phyloP scores from a whole-genome alignment of 2,329 filamentous ascomycete genomes.

The Aspergillus sp. region DNA sequence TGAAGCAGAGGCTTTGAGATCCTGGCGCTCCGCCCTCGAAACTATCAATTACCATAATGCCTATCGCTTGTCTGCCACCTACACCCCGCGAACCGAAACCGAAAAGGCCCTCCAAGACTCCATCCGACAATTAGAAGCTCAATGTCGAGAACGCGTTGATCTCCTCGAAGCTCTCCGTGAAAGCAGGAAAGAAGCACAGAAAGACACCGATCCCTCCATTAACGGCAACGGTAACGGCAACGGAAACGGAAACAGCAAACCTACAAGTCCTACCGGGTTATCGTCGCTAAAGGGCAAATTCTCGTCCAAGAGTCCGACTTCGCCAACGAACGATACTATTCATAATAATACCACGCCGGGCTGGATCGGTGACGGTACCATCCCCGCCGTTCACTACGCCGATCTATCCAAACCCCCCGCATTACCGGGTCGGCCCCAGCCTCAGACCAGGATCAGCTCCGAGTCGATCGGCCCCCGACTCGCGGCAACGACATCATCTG shows the following conservation, averaged over 20 bases:
- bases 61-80: constrained; percentile 62
- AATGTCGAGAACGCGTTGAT: constrained; percentile 90
- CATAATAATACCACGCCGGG: constrained; percentile 31
- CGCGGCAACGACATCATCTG: constrained; percentile 11
- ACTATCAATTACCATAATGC: constrained; percentile 83
- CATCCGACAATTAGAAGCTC: constrained; percentile 72
- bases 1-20: constrained; percentile 80
- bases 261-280: background rate
- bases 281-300: constrained; percentile 22
- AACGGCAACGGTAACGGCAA: constrained; percentile 16
- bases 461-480: constrained; percentile 10
- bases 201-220: constrained; percentile 15
- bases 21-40: constrained; percentile 82
- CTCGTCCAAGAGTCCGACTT: constrained; percentile 8
- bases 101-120: constrained; percentile 78
- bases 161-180: constrained; percentile 72
- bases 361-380: constrained; percentile 73
- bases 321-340: constrained; percentile 10
- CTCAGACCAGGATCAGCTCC: constrained; percentile 15
- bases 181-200: constrained; percentile 50
- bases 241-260: background rate
- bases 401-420: constrained; percentile 68
- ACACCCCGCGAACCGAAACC: constrained; percentile 68
- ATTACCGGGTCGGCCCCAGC: constrained; percentile 43
- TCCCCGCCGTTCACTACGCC: constrained; percentile 71